Evolutionary conservation across 768 basidiomycete genomes (phyloP).

Genomic region (Termitomyces sp.): DNA sequence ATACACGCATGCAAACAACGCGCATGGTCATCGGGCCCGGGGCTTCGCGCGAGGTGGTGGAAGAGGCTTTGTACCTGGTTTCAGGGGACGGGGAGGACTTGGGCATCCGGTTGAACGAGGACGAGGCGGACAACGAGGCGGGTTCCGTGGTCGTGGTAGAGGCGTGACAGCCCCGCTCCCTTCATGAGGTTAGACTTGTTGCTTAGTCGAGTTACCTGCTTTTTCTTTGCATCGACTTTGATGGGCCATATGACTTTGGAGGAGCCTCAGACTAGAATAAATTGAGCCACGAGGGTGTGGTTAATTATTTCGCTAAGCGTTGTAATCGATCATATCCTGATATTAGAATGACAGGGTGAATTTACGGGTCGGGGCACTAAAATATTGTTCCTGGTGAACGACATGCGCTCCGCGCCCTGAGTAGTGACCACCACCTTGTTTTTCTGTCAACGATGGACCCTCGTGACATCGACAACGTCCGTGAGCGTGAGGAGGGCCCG

Average conservation of each 20-base stretch:
- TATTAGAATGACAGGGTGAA: constrained; percentile 3
- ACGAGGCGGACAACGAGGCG: constrained; percentile 25
- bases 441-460: constrained; percentile 5
- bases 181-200: too few relatives aligned
- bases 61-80: constrained; percentile 23
- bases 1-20: constrained; percentile 13
- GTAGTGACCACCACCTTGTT: constrained; percentile 1
- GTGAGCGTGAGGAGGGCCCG: constrained; percentile 2
- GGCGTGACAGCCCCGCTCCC: constrained; percentile 23
- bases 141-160: constrained; percentile 35
- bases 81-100: constrained; percentile 25
- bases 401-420: background rate
- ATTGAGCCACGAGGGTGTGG: background rate
- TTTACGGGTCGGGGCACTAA: background rate
- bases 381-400: background rate
- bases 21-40: constrained; percentile 15
- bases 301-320: background rate
- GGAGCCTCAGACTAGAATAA: background rate
- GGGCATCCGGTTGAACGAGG: constrained; percentile 24
- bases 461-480: constrained; percentile 1
- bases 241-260: too few relatives aligned
- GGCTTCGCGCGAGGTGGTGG: constrained; percentile 24
- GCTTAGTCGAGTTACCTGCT: too few relatives aligned
- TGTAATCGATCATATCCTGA: constrained; percentile 1
- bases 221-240: too few relatives aligned